A percentile compares a stretch with the other conserved stretches of the same genome.
phyloP scores from a whole-genome alignment of 176 grass and related monocot species.

The Raddia guianensis region DNA sequence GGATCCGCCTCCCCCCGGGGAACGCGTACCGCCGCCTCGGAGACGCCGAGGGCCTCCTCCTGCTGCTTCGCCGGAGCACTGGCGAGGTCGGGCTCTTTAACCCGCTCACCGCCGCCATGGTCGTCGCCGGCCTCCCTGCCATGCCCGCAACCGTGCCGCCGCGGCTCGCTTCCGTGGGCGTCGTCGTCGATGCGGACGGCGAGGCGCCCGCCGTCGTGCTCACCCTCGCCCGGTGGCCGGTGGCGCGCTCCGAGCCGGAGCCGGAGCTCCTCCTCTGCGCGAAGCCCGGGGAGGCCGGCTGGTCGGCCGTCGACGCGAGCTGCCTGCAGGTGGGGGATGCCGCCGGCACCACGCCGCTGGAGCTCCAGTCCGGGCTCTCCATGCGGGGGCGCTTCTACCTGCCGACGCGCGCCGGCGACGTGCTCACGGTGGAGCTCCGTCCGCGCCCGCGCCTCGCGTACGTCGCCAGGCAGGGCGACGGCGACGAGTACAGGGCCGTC shows the following conservation, averaged over 20 bases:
- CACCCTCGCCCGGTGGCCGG: too few relatives aligned
- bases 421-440: slow-evolving; percentile 7
- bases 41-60: slow-evolving; percentile 4
- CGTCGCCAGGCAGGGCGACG: background rate
- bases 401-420: background rate
- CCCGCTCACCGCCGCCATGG: background rate
- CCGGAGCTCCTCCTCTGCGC: background rate
- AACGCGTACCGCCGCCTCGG: background rate
- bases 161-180: background rate
- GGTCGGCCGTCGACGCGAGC: background rate
- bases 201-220: background rate
- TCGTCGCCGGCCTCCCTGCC: background rate
- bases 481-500: too few relatives aligned
- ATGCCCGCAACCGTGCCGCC: background rate
- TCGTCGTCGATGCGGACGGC: background rate
- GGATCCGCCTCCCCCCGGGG: background rate
- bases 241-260: background rate
- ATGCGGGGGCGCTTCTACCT: background rate
- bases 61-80: background rate
- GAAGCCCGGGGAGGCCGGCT: background rate
- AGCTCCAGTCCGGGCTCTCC: background rate
- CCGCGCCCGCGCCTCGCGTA: slow-evolving; percentile 11
- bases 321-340: too few relatives aligned
- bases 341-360: background rate
- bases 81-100: background rate